phyloP scores from a whole-genome alignment of 257 asterid genomes.

The Avicennia marina region DNA sequence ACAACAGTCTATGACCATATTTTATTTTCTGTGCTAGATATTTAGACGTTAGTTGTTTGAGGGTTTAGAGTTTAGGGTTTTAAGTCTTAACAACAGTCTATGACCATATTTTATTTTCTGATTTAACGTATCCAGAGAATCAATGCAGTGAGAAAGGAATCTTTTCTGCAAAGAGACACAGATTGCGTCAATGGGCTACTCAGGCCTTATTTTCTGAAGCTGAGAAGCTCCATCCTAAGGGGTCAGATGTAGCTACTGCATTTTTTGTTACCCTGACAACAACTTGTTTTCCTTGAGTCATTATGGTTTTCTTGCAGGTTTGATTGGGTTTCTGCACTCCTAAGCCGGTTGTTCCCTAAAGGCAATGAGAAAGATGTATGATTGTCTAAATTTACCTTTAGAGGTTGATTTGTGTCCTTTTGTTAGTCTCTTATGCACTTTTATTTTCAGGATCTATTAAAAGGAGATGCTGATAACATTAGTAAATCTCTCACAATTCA shows the following conservation, averaged over 20 bases:
- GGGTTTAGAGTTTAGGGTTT: too few species aligned
- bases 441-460: conserved; percentile 32
- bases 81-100: too few species aligned
- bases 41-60: too few species aligned
- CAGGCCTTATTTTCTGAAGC: conserved; percentile 33
- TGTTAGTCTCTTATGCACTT: conserved; percentile 15
- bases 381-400: conserved; percentile 18
- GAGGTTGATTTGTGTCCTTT: conserved; percentile 8
- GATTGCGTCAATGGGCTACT: conserved; percentile 46
- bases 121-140: conserved; percentile 42
- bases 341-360: conserved; percentile 47
- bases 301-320: conserved; percentile 43
- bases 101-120: conserved; percentile 2
- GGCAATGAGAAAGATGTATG: conserved; percentile 40
- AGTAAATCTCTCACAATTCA: conserved; percentile 22
- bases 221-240: conserved; percentile 35
- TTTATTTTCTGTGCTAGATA: too few species aligned
- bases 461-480: conserved; percentile 24
- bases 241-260: conserved; percentile 36
- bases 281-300: conserved; percentile 18
- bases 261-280: conserved; percentile 14
- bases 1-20: too few species aligned
- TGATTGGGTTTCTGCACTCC: conserved; percentile 54
- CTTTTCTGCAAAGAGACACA: conserved; percentile 56
- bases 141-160: conserved; percentile 43